phyloP scores from a whole-genome alignment of 495 filamentous ascomycete genomes.

The Podospora pseudopauciseta region DNA sequence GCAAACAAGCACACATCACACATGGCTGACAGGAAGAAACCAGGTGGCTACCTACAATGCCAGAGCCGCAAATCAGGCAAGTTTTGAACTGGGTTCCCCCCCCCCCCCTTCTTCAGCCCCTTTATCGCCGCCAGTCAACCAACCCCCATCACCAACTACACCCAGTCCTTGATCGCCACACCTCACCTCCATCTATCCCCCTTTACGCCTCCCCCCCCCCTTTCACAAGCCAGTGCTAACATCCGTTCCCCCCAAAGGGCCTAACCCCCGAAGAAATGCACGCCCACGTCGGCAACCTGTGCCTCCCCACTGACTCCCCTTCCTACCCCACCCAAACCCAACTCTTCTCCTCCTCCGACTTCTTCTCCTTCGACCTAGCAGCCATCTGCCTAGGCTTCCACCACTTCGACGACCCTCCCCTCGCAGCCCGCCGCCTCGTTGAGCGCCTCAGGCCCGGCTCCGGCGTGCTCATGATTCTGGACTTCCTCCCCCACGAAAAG shows the following conservation, averaged over 20 bases:
- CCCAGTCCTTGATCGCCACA: not conserved
- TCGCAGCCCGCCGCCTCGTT: constrained; percentile 53
- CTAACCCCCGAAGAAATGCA: constrained; percentile 48
- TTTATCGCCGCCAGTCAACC: not conserved
- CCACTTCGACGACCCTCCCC: constrained; percentile 62
- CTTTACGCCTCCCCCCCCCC: not conserved
- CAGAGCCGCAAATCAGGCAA: constrained; percentile 43
- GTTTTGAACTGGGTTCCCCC: not conserved
- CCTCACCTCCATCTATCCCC: not conserved
- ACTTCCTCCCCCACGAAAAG: constrained; percentile 53
- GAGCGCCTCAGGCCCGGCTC: constrained; percentile 54
- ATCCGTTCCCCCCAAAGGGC: constrained; percentile 31
- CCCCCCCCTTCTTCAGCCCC: not conserved
- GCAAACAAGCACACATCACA: not conserved
- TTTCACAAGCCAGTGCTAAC: not conserved
- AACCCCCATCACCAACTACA: not conserved
- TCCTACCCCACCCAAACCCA: constrained; percentile 33
- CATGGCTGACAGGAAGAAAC: constrained; percentile 5
- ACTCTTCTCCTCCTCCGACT: constrained; percentile 44
- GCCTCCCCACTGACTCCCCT: constrained; percentile 26
- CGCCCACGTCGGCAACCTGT: constrained; percentile 59
- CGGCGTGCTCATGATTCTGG: constrained; percentile 62
- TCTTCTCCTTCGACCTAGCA: constrained; percentile 59
- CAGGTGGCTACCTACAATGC: constrained; percentile 53
- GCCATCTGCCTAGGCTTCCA: constrained; percentile 66